Conservation (phyloP, 139 green algal genomes). For the Zygnema cylindricum region DNA sequence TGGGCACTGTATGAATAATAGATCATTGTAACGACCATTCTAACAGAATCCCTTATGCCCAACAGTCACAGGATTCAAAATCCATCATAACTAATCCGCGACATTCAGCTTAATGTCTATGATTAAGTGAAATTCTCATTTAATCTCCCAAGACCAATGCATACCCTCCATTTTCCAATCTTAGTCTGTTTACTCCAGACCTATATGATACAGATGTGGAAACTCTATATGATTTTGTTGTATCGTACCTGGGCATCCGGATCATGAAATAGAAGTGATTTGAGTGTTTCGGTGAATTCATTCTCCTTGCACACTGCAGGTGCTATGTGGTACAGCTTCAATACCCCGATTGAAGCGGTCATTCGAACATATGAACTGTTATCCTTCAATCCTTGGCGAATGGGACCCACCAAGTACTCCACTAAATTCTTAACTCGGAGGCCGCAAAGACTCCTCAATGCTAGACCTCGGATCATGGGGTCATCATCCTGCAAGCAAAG, state of each 20-base stretch:
- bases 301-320: slow-evolving; percentile 55
- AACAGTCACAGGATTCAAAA: too few relatives aligned
- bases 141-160: too few relatives aligned
- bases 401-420: slow-evolving; percentile 86
- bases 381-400: slow-evolving; percentile 68
- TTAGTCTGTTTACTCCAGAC: too few relatives aligned
- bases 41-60: too few relatives aligned
- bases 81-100: too few relatives aligned
- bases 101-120: too few relatives aligned
- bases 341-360: slow-evolving; percentile 89
- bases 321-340: slow-evolving; percentile 83
- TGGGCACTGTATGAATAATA: too few relatives aligned
- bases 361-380: slow-evolving; percentile 85
- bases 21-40: too few relatives aligned
- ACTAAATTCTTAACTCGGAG: slow-evolving; percentile 91
- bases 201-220: too few relatives aligned
- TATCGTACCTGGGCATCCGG: slow-evolving; percentile 68
- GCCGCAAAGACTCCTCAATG: slow-evolving; percentile 87
- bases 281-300: slow-evolving; percentile 70
- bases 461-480: slow-evolving; percentile 90
- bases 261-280: slow-evolving; percentile 74
- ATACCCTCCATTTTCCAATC: too few relatives aligned
- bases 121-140: too few relatives aligned
- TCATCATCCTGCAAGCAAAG: slow-evolving; percentile 77
- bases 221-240: too few relatives aligned